Percentiles rank a stretch among this genome's conserved stretches.
These are phyloP conservation scores for Teratosphaeriaceae sp. DNA, from an alignment of 2,329 filamentous ascomycete species.

Conservation along the genomic window DNA sequence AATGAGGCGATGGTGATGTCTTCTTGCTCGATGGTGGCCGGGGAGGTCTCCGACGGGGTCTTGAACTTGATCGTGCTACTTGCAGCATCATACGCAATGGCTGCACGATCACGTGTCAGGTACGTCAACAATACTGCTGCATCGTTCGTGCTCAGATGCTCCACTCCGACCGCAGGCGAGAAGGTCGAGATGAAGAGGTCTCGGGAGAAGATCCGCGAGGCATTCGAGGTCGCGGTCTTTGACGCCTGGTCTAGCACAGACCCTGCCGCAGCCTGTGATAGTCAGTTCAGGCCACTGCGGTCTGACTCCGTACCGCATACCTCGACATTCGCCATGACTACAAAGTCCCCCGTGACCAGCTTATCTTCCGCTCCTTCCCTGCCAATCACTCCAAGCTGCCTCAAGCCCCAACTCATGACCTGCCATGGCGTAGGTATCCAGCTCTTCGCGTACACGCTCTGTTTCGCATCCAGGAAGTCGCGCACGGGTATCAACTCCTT, in stretches of 20 bases:
- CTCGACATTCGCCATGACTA: slow-evolving; percentile 59
- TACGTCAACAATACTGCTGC: slow-evolving; percentile 40
- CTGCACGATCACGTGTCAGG: slow-evolving; percentile 46
- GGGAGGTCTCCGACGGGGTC: slow-evolving; percentile 39
- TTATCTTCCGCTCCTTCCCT: slow-evolving; percentile 42
- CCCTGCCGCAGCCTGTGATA: slow-evolving; percentile 32
- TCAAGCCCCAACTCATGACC: slow-evolving; percentile 68
- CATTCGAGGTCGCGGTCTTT: slow-evolving; percentile 28
- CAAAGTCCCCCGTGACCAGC: slow-evolving; percentile 56
- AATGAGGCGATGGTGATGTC: slow-evolving; percentile 78
- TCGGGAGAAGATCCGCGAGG: slow-evolving; percentile 27
- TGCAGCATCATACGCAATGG: slow-evolving; percentile 22
- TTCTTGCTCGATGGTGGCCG: slow-evolving; percentile 59
- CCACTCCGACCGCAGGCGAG: slow-evolving; percentile 17
- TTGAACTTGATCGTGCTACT: slow-evolving; percentile 66
- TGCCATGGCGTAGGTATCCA: slow-evolving; percentile 65
- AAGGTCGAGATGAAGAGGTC: slow-evolving; percentile 25
- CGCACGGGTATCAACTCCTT: slow-evolving; percentile 64
- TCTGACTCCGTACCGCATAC: slow-evolving; percentile 29
- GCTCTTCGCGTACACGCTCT: slow-evolving; percentile 65
- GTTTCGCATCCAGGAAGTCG: slow-evolving; percentile 58
- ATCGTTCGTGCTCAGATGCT: slow-evolving; percentile 35
- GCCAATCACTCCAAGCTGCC: slow-evolving; percentile 48
- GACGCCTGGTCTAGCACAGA: slow-evolving; percentile 29
- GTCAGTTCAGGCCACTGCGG: not conserved